Evolutionary conservation across 2,329 filamentous ascomycete genomes (phyloP), one percentile per base, ranked within the genome.

Genomic region (Colletotrichum truncatum): DNA sequence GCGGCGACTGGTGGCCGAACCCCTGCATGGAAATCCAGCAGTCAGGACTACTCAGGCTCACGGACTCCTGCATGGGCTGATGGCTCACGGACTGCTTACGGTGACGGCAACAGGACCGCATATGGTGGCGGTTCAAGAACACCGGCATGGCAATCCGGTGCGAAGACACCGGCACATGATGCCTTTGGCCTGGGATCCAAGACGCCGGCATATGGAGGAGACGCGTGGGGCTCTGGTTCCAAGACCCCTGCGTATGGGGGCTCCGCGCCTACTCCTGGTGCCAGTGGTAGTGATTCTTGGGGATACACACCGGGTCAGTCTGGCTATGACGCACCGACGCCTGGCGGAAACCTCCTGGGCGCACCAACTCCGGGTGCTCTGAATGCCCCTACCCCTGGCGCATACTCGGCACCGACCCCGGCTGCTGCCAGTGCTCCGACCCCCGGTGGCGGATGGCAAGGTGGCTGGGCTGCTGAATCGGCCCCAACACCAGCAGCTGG

Each of bases 141-240:
- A 1, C 91, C 91, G 7, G 91, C 91, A 5, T 94, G 92, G 92
- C 90, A 90, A 64, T 91, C 93, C 2, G 92, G 91, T 55, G 88
- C 90, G 57, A 91, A 91, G 75, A 95, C 92, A 1, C 82, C 92
- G 57, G 87, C 88, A 1, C 82, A 84, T 12, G 87, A 91, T 72
- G 83, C 84, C 18, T 92, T 91, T 72, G 87, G 85, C 58, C 84
- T 86, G 60, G 90, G 91, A 7, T 90, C 88, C n/a, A 91, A 89
- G 72, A 91, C 88, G 11, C 90, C 86, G 45, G 91, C 85, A 56
- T 93, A 89, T 70, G 78, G 81, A 56, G 63, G 57, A 26, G 90
- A 91, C 64, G 82, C 85, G 30, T 93, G 91, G 82, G 87, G 83
- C 12, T 83, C 86, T 4, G 89, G 91, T 6, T 91, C 91, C 28